Evolutionary conservation across 139 green algal genomes (phyloP).

Genomic region (Tetradesmus lagerheimii): DNA sequence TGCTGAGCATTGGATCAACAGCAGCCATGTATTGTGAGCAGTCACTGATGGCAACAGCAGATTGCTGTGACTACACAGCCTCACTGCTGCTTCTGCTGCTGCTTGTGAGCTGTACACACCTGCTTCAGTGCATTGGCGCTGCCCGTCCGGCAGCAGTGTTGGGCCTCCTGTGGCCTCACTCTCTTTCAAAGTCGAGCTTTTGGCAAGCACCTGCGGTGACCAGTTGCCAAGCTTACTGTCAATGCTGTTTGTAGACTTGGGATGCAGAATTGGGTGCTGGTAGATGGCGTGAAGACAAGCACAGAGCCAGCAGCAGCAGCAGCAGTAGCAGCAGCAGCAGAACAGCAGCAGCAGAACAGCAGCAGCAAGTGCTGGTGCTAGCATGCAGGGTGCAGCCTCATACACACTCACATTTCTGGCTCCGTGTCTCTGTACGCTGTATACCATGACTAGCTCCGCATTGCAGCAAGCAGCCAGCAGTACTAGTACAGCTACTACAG

Average conservation of each 20-base stretch:
- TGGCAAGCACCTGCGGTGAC: constrained; percentile 49
- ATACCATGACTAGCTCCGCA: constrained; percentile 50
- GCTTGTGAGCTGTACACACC: constrained; percentile 9
- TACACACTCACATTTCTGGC: constrained; percentile 49
- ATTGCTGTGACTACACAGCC: not conserved
- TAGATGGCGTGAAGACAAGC: too few relatives aligned
- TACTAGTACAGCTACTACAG: not conserved
- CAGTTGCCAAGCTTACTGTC: not conserved
- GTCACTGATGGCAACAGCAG: not conserved
- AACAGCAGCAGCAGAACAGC: too few relatives aligned
- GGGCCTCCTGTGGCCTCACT: constrained; percentile 50
- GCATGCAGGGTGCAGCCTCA: not conserved
- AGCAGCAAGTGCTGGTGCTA: not conserved
- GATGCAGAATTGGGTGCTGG: too few relatives aligned
- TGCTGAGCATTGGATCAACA: too few relatives aligned
- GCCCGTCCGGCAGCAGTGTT: constrained; percentile 60
- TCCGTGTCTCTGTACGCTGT: constrained; percentile 57
- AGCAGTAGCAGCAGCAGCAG: too few relatives aligned
- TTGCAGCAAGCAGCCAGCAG: not conserved
- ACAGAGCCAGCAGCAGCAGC: too few relatives aligned
- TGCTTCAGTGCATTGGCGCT: constrained; percentile 55
- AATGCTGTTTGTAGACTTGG: too few relatives aligned
- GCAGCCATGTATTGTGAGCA: too few relatives aligned
- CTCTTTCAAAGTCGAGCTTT: constrained; percentile 53
- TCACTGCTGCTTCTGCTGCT: not conserved